Base-by-base conservation (phyloP, 2,329 filamentous ascomycete genomes). In the Xylariaceae sp. region DNA sequence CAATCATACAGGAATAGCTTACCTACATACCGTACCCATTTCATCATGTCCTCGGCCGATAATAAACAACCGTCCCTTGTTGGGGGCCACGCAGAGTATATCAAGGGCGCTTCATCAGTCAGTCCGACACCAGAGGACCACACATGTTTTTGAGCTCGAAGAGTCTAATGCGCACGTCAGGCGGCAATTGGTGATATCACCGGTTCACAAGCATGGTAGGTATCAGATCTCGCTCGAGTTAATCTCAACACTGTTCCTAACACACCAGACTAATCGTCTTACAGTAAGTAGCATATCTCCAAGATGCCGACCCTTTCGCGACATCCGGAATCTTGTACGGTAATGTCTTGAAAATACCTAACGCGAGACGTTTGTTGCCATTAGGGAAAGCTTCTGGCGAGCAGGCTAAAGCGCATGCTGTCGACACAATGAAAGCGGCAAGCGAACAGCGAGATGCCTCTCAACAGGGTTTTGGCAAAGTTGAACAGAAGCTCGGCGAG, bases 51-150 rank as follows among this genome's bases (percentile, higher is more conserved):
- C 54, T 65, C 66, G 18, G 56, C 58, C 47, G 61, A 62, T 51
- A 68, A 71, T 56, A 59, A 67, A 38, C 67, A 75, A 54, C 80
- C 84, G 17, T 78, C 83, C 42, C 82, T 89, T 57, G 64, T 88
- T 41, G 74, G 77, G 53, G 77, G 80, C 40, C 86, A 89, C 65
- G 83, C 77, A 31, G 81, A 88, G 63, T 89, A 87, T 63, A 77
- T 82, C 63, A 89, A 88, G 63, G 86, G 86, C 47, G 82, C 82
- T 6, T 79, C 82, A 50, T 83, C 87, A 72, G 86, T 85, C 69
- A 51, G 69, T 63, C 22, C 22, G 14, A n/a, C 11, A 22, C 13
- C 19, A 16, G 2, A 6, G 12, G 18, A 16, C 47, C 18, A n/a
- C 5, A 38, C 4, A 38, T 18, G 16, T 2, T 2, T 14, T 13